Evolutionary conservation across 495 filamentous ascomycete species (phyloP).

Genomic region (Neurospora sp.): DNA sequence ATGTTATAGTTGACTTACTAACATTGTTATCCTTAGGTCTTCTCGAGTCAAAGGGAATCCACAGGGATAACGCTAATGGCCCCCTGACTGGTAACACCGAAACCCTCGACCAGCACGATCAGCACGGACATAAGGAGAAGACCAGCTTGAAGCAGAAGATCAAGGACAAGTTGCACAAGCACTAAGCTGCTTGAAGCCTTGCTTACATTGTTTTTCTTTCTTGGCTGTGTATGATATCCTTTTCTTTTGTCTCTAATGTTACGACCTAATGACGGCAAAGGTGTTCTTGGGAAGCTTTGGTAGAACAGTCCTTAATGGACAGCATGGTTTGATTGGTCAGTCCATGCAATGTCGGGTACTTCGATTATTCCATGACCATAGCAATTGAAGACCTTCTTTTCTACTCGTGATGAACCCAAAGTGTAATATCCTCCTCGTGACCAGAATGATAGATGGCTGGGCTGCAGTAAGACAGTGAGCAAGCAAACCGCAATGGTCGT

Average conservation of each 20-base stretch:
- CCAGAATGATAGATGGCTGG: too few relatives aligned
- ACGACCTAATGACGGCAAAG: neutral
- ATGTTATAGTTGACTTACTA: constrained; percentile 1
- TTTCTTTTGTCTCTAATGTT: neutral
- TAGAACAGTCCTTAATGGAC: neutral
- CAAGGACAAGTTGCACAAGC: constrained; percentile 36
- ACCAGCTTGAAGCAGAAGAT: constrained; percentile 32
- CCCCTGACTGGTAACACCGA: neutral
- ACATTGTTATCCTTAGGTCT: constrained; percentile 19
- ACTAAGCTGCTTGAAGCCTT: neutral
- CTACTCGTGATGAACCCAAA: neutral
- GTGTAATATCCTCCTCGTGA: neutral
- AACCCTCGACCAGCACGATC: neutral
- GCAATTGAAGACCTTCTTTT: neutral
- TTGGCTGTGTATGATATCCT: neutral
- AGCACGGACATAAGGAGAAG: constrained; percentile 18
- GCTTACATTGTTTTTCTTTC: neutral
- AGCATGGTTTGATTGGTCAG: neutral
- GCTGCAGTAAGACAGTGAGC: too few relatives aligned
- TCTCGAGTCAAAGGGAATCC: constrained; percentile 33
- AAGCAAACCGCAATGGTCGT: too few relatives aligned
- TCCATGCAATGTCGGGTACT: neutral
- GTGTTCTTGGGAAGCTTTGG: neutral
- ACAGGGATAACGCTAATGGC: constrained; percentile 5
- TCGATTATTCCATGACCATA: neutral